Base-by-base conservation (phyloP, 805 yeast genomes). In the Suhomyces sp. region DNA sequence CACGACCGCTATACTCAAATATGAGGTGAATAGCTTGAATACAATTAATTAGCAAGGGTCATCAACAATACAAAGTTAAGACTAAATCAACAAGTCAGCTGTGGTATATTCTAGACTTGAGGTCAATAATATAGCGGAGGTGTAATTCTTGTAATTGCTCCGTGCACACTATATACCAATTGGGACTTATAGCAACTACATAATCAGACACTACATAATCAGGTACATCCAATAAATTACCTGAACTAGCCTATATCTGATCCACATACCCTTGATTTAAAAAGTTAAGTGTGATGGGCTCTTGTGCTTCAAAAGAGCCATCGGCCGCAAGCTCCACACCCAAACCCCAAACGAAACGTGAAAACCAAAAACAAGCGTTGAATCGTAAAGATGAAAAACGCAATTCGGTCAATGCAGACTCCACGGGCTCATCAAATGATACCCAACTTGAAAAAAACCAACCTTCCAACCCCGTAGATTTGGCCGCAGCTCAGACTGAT, bases 241-340 rank as follows among this genome's bases (percentile, higher is more conserved):
- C 33, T 29, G 33, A 9, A 6, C 29, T 27, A 27, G 29, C 29
- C 12, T 27, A 27, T 10, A 27, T 27, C 29, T 6, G 29, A 27
- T 27, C 12, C 33, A 29, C 33, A 4, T 29, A 5, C 5, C 33
- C 5, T 13, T 29, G 33, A 29, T 29, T 8, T 5, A 29, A 12
- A 12, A 29, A 12, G 4, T 3, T 3, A 29, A 15, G 15, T 15
- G 9, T 6, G 2, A 56, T 57, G 59, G 59, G 59, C 22, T 44
- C 58, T 22, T 55, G 60, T 33, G 52, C 54, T 26, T 57, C 60
- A 13, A 57, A 57, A 44, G 60, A 57, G 26, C 51, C 47, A 9
- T 7, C 35, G 35, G 47, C 42, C 17, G 47, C 54, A 10, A 15
- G 15, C 13, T 23, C 51, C 15, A 17, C 42, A 8, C n/a, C 52